These are phyloP conservation scores for Beauveria varroae DNA, from an alignment of 2,329 filamentous ascomycete genomes.

Conservation along the genomic window DNA sequence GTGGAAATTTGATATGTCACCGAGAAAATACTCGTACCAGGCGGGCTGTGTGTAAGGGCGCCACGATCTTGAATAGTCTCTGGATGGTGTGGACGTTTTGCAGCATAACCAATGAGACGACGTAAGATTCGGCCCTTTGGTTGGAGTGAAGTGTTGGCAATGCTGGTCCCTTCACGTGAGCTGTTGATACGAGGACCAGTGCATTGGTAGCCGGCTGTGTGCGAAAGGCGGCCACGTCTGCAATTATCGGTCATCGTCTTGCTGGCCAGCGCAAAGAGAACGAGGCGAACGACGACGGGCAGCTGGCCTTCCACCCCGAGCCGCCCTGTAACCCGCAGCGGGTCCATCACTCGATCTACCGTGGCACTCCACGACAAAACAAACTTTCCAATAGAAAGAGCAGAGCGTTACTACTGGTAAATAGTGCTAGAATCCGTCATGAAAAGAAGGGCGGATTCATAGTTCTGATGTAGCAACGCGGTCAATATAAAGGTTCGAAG, in stretches of 20 bases:
- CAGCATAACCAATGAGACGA: neutral
- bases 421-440: too few relatives aligned
- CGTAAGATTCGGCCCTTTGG: constrained; percentile 3
- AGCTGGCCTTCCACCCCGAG: neutral
- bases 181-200: neutral
- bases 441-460: too few relatives aligned
- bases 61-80: constrained; percentile 6
- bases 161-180: neutral
- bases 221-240: neutral
- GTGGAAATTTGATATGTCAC: constrained; percentile 1
- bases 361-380: too few relatives aligned
- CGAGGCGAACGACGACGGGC: neutral
- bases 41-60: neutral
- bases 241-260: too few relatives aligned
- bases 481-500: too few relatives aligned
- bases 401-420: too few relatives aligned
- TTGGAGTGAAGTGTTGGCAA: neutral
- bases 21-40: neutral
- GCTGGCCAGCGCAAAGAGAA: neutral
- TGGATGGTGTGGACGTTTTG: neutral
- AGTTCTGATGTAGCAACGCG: too few relatives aligned
- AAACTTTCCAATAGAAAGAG: too few relatives aligned
- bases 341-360: neutral
- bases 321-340: constrained; percentile 1
- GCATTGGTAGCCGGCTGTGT: neutral